Conservation (phyloP, 371 early-diverging fungal species). For the Basidiobolus meristosporus region DNA sequence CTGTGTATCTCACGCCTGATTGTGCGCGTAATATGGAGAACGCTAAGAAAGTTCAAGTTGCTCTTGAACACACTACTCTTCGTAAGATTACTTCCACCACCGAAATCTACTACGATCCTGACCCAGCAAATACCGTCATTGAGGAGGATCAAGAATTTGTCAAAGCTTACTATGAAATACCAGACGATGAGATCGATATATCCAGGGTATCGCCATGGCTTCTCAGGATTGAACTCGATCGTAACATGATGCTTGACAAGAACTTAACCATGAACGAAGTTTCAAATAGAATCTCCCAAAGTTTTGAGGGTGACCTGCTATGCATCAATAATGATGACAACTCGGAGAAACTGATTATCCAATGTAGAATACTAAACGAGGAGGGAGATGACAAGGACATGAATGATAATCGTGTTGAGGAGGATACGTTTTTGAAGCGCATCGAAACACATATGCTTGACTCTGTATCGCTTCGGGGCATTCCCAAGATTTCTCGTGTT, state of each 20-base stretch:
- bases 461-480: slow-evolving; percentile 79
- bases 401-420: slow-evolving; percentile 19
- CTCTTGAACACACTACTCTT: slow-evolving; percentile 86
- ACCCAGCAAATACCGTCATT: slow-evolving; percentile 64
- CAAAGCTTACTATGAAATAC: slow-evolving; percentile 67
- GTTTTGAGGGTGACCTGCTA: slow-evolving; percentile 52
- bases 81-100: slow-evolving; percentile 63
- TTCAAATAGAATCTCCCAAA: slow-evolving; percentile 43
- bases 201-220: slow-evolving; percentile 83
- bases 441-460: slow-evolving; percentile 73
- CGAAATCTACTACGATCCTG: slow-evolving; percentile 97
- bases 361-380: slow-evolving; percentile 58
- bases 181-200: slow-evolving; percentile 12
- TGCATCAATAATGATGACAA: slow-evolving; percentile 56
- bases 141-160: slow-evolving; percentile 92
- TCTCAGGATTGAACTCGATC: slow-evolving; percentile 81
- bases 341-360: slow-evolving; percentile 71
- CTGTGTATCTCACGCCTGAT: slow-evolving; percentile 70
- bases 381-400: slow-evolving; percentile 31
- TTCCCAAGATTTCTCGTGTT: slow-evolving; percentile 74
- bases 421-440: slow-evolving; percentile 78
- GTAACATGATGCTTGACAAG: slow-evolving; percentile 78
- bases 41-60: slow-evolving; percentile 83
- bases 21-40: slow-evolving; percentile 53
- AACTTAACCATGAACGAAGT: slow-evolving; percentile 69